Evolutionary conservation across 139 green algal genomes (phyloP).

Genomic region (Volvox reticuliferus): DNA sequence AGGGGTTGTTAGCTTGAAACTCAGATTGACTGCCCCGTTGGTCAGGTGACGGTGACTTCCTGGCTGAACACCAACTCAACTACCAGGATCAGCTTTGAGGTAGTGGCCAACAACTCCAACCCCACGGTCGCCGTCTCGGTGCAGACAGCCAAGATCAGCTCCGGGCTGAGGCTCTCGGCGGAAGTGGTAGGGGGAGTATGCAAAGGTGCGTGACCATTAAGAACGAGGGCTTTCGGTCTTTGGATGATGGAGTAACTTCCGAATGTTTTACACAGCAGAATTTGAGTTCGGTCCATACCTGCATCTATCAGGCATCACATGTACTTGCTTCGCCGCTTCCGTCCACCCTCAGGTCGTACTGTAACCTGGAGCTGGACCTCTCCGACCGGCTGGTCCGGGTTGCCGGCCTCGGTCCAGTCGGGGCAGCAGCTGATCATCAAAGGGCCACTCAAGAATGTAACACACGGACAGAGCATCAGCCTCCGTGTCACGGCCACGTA

Average conservation of each 20-base stretch:
- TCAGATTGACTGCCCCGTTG: not conserved
- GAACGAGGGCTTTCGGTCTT: too few relatives aligned
- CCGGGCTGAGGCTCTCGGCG: not conserved
- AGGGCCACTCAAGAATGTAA: not conserved
- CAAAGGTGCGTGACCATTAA: slow-evolving; percentile 37
- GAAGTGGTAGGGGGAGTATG: not conserved
- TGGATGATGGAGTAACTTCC: too few relatives aligned
- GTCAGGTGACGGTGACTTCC: not conserved
- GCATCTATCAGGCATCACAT: too few relatives aligned
- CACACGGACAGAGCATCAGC: not conserved
- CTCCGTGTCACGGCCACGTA: slow-evolving; percentile 19
- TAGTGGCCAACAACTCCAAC: not conserved
- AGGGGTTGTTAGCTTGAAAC: too few relatives aligned
- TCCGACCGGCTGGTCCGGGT: not conserved
- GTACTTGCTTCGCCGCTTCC: not conserved
- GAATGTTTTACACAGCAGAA: too few relatives aligned
- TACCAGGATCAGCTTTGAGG: not conserved
- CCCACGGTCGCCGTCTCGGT: not conserved
- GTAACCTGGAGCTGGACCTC: not conserved
- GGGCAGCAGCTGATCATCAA: not conserved
- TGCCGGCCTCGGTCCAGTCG: not conserved
- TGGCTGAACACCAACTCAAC: slow-evolving; percentile 6
- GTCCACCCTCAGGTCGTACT: not conserved
- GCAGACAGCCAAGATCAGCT: not conserved
- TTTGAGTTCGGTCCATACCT: too few relatives aligned